These are phyloP conservation scores for Phytophthora brassicae DNA, from an alignment of 352 stramenopile species.

Conservation along the genomic window DNA sequence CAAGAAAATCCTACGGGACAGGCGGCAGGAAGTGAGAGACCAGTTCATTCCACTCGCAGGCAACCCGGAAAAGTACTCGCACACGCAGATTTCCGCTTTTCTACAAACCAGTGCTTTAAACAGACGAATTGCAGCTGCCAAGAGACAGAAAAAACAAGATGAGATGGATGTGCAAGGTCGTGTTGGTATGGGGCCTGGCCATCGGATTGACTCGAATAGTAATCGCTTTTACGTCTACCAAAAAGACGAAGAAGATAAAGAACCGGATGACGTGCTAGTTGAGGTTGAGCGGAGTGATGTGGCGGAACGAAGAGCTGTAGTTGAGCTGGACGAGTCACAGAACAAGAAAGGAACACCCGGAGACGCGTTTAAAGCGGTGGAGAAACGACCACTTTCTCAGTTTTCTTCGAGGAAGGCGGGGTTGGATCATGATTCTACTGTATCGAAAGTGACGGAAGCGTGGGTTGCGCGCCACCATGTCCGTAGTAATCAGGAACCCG, in stretches of 20 bases:
- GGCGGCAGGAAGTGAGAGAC: constrained; percentile 88
- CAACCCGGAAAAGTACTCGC: constrained; percentile 94
- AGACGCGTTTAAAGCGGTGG: constrained; percentile 32
- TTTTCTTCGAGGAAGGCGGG: constrained; percentile 9
- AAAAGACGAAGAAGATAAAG: constrained; percentile 27
- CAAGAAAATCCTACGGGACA: constrained; percentile 85
- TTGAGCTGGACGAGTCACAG: constrained; percentile 5
- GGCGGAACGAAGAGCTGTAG: constrained; percentile 12
- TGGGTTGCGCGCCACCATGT: constrained; percentile 48
- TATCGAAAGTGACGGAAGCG: constrained; percentile 22
- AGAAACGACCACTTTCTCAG: constrained; percentile 22
- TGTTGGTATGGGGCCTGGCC: constrained; percentile 36
- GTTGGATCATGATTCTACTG: constrained; percentile 18
- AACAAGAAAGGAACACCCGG: constrained; percentile 25
- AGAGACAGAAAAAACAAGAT: constrained; percentile 54
- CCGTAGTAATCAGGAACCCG: constrained; percentile 41
- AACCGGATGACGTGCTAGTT: constrained; percentile 34
- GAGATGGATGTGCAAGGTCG: constrained; percentile 46
- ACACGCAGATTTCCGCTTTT: constrained; percentile 96
- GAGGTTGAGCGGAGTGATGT: constrained; percentile 23
- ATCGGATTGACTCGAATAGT: constrained; percentile 81
- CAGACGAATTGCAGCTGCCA: constrained; percentile 63
- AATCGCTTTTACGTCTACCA: constrained; percentile 78
- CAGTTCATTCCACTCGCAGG: constrained; percentile 96
- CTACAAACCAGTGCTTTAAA: constrained; percentile 92